Evolutionary conservation across 495 filamentous ascomycete species (phyloP).

Genomic region (Stereocaulon alpinum): DNA sequence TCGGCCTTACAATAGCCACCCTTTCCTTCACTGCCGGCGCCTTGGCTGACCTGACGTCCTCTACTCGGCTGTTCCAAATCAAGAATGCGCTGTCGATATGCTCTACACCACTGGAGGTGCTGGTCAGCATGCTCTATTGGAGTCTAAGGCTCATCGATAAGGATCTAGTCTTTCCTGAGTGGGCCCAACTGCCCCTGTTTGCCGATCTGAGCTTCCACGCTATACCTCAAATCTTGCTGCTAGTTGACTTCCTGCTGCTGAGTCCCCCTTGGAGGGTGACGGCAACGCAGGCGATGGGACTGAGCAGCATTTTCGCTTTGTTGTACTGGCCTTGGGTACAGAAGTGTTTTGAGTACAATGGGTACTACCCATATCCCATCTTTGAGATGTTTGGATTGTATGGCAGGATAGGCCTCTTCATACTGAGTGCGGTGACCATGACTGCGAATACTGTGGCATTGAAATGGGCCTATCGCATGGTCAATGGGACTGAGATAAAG

Average conservation of each 20-base stretch:
- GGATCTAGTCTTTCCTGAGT: constrained; percentile 45
- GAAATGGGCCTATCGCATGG: constrained; percentile 53
- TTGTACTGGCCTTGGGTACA: constrained; percentile 87
- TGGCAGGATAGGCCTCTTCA: constrained; percentile 59
- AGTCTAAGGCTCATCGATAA: constrained; percentile 58
- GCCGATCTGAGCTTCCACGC: constrained; percentile 72
- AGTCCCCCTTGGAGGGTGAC: constrained; percentile 73
- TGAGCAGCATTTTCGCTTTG: constrained; percentile 57
- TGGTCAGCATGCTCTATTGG: constrained; percentile 85
- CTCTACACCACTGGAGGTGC: constrained; percentile 66
- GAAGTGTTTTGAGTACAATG: constrained; percentile 62
- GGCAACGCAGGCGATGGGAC: constrained; percentile 45
- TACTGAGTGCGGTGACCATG: constrained; percentile 59
- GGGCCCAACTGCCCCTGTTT: constrained; percentile 33
- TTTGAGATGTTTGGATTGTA: constrained; percentile 52
- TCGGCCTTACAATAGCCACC: constrained; percentile 61
- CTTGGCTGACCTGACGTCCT: constrained; percentile 66
- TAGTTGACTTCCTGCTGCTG: constrained; percentile 61
- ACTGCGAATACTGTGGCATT: constrained; percentile 53
- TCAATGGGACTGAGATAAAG: constrained; percentile 48
- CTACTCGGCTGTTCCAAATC: constrained; percentile 49
- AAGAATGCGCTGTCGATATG: constrained; percentile 69
- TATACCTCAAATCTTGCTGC: constrained; percentile 60
- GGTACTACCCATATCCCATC: constrained; percentile 85
- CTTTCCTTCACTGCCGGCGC: constrained; percentile 58